phyloP scores from a whole-genome alignment of 164 flowering plant genomes.

The Saururus chinensis region DNA sequence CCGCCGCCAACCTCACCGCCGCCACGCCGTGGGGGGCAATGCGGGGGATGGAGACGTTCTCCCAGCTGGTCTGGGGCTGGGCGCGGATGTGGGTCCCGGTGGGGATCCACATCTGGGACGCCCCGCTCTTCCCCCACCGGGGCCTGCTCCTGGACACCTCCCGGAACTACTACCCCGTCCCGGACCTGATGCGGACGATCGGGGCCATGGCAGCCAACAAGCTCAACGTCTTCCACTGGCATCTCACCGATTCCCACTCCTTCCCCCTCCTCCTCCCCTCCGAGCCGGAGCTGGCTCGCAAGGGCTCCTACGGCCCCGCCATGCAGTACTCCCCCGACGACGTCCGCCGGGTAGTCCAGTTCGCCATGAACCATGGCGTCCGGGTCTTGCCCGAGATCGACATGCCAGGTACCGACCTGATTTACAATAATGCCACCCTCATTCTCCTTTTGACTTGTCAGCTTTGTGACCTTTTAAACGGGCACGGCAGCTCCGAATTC shows the following conservation, averaged over 20 bases:
- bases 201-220: conserved; percentile 67
- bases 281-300: conserved; percentile 59
- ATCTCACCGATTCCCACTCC: conserved; percentile 84
- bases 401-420: conserved; percentile 46
- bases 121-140: conserved; percentile 60
- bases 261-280: conserved; percentile 75
- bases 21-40: conserved; percentile 78
- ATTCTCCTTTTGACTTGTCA: no score
- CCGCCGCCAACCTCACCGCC: conserved; percentile 38
- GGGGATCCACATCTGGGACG: conserved; percentile 43
- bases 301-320: conserved; percentile 52
- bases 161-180: conserved; percentile 56
- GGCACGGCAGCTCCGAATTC: no score
- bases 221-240: conserved; percentile 93
- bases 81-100: conserved; percentile 24
- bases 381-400: conserved; percentile 86
- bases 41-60: conserved; percentile 84
- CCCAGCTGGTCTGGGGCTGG: conserved; percentile 65
- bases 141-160: conserved; percentile 75
- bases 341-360: conserved; percentile 51
- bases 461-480: no score
- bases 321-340: conserved; percentile 62
- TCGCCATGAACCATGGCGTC: conserved; percentile 68
- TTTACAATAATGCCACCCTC: no score
- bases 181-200: conserved; percentile 60